Evolutionary conservation across 768 basidiomycete species (phyloP).

Genomic region (Boletales sp.): DNA sequence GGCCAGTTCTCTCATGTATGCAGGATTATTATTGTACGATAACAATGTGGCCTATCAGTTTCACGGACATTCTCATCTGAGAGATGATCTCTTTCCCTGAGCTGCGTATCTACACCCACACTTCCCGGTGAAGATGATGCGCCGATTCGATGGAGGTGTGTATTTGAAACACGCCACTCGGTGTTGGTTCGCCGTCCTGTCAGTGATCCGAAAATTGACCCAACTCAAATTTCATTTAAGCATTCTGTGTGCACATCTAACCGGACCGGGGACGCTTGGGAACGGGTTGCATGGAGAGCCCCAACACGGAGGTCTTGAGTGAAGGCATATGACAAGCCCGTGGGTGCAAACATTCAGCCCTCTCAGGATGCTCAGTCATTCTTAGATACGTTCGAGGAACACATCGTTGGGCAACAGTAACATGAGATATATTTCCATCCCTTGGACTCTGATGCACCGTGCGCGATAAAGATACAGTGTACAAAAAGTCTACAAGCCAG

Average conservation of each 20-base stretch:
- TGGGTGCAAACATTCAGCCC: background rate
- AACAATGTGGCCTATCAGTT: background rate
- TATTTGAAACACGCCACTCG: background rate
- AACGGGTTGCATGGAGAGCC: background rate
- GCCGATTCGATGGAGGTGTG: background rate
- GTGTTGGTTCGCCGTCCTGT: background rate
- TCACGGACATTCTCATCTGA: conserved; percentile 1
- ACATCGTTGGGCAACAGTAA: background rate
- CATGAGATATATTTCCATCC: background rate
- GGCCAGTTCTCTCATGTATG: background rate
- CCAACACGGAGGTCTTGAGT: background rate
- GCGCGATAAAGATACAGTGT: background rate
- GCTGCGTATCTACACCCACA: background rate
- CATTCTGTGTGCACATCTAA: background rate
- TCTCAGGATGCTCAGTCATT: too few species aligned
- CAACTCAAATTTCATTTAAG: background rate
- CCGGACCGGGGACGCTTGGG: background rate
- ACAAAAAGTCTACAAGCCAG: background rate
- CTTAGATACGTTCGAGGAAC: background rate
- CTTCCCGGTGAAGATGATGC: background rate
- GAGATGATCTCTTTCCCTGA: conserved; percentile 1
- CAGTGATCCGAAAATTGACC: background rate
- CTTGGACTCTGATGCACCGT: background rate
- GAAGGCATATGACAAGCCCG: background rate
- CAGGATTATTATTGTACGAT: background rate